Conservation (phyloP, 1,139 yeast genomes). For the Yamadazyma oceani region DNA sequence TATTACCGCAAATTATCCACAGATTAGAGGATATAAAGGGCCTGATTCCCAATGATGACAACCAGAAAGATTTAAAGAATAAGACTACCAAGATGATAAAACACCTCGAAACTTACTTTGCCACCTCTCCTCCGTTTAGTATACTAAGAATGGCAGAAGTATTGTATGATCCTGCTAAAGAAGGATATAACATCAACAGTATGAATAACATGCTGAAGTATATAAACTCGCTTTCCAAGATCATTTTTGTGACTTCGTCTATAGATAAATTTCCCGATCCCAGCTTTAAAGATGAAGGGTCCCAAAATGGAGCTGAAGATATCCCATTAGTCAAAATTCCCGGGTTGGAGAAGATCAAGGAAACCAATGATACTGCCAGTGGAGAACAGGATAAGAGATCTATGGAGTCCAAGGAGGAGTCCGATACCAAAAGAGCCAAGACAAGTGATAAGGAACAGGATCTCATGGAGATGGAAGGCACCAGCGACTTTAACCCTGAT, state of each 20-base stretch:
- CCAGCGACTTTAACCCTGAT: no score
- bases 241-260: conserved; percentile 29
- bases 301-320: conserved; percentile 7
- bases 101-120: conserved; percentile 28
- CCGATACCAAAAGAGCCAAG: conserved; percentile 3
- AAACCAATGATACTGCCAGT: conserved; percentile 3
- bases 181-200: conserved; percentile 31
- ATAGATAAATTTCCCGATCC: conserved; percentile 26
- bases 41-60: conserved; percentile 1
- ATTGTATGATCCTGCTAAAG: conserved; percentile 35
- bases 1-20: conserved; percentile 4
- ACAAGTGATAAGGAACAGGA: conserved; percentile 5
- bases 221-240: conserved; percentile 30
- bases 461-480: conserved; percentile 9
- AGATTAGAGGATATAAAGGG: conserved; percentile 3
- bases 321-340: conserved; percentile 41
- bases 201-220: conserved; percentile 29
- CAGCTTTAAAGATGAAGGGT: conserved; percentile 3
- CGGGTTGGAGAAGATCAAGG: conserved; percentile 34
- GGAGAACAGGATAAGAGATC: conserved; percentile 1
- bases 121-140: conserved; percentile 56
- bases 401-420: conserved; percentile 1
- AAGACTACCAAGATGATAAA: conserved; percentile 11
- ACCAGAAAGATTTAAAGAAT: background rate
- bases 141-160: conserved; percentile 56